Percentiles rank a stretch among this genome's conserved stretches.
These are phyloP conservation scores for Phytopythium helicoides DNA, from an alignment of 352 stramenopile species.

Conservation along the genomic window DNA sequence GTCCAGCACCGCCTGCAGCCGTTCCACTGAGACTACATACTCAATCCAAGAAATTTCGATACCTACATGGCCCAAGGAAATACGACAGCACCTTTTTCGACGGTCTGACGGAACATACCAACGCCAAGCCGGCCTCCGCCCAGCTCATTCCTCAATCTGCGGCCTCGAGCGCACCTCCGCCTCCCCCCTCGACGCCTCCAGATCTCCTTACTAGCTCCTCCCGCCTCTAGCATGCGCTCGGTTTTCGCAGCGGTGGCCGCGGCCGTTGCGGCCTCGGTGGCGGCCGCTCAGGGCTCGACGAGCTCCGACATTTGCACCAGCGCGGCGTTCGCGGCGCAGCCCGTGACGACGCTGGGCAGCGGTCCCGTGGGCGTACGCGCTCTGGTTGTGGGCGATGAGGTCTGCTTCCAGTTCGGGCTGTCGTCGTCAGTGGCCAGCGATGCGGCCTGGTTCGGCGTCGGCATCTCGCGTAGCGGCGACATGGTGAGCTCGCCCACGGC, in stretches of 20 bases:
- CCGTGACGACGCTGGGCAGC: slow-evolving; percentile 41
- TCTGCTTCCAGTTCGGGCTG: slow-evolving; percentile 69
- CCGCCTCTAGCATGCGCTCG: slow-evolving; percentile 7
- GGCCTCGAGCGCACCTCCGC: neutral
- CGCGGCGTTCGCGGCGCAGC: slow-evolving; percentile 44
- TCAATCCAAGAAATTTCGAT: too few relatives aligned
- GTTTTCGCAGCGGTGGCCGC: slow-evolving; percentile 12
- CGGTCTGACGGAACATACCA: too few relatives aligned
- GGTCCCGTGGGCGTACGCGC: slow-evolving; percentile 63
- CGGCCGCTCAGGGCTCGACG: slow-evolving; percentile 13
- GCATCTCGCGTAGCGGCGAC: slow-evolving; percentile 27
- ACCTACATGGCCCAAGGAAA: too few relatives aligned
- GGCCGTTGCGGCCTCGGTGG: slow-evolving; percentile 1
- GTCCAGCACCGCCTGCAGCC: too few relatives aligned
- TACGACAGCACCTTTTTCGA: too few relatives aligned
- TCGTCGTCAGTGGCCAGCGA: slow-evolving; percentile 28
- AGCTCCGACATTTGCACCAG: slow-evolving; percentile 49
- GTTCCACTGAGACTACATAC: too few relatives aligned
- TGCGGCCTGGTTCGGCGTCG: slow-evolving; percentile 63
- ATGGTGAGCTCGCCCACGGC: slow-evolving; percentile 71
- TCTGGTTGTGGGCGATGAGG: slow-evolving; percentile 47
- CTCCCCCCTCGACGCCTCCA: neutral
- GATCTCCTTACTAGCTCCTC: too few relatives aligned
- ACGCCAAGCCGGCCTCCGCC: too few relatives aligned
- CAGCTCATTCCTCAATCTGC: slow-evolving; percentile 3